A percentile compares a stretch with the other conserved stretches of the same genome.
Conservation (phyloP, 495 filamentous ascomycete species). For the Penicillium diatomitis region DNA sequence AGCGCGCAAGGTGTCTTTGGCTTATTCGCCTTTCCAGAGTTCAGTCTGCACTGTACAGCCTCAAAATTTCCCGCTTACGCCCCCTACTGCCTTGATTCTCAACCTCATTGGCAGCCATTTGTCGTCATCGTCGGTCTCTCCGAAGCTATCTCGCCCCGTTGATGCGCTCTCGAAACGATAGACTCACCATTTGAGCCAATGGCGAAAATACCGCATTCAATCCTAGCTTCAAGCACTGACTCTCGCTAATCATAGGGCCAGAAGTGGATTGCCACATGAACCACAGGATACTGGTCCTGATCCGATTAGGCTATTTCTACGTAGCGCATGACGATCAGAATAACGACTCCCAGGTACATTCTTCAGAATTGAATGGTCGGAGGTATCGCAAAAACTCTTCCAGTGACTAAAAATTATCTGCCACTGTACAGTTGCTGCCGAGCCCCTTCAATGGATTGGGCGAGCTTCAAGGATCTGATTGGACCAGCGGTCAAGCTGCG, state of each 20-base stretch:
- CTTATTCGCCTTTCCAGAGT: background rate
- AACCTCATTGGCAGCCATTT: background rate
- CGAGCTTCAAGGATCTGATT: background rate
- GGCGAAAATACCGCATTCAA: background rate
- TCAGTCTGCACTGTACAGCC: background rate
- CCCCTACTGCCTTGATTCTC: background rate
- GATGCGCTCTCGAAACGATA: background rate
- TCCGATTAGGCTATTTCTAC: background rate
- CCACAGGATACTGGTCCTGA: background rate
- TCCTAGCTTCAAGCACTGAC: background rate
- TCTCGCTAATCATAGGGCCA: background rate
- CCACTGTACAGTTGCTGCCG: background rate
- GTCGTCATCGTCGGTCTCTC: constrained; percentile 1
- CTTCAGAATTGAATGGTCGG: background rate
- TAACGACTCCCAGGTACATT: background rate
- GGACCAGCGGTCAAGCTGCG: background rate
- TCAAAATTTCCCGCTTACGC: background rate
- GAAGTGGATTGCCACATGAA: background rate
- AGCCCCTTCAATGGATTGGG: background rate
- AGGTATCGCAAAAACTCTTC: background rate
- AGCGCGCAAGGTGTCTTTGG: background rate
- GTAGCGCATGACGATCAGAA: background rate
- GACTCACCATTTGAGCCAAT: background rate
- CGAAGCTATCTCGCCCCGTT: background rate
- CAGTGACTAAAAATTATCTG: background rate